Conservation (phyloP, 176 grass and related monocot species). For the Avena sativa region DNA sequence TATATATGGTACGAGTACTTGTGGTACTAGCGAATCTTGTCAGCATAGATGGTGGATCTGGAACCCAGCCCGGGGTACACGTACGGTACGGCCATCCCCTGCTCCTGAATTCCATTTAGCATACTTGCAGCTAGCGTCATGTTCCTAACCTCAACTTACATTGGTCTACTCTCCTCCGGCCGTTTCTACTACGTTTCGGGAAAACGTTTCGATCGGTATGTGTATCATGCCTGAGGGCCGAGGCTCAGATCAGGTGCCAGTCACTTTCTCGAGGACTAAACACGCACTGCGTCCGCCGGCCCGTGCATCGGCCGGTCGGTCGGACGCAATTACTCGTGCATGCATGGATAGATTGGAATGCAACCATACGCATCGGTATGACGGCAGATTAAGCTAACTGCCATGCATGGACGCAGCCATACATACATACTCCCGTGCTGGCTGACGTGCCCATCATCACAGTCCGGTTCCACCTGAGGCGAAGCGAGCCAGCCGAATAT, state of each 20-base stretch:
- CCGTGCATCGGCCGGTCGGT: neutral
- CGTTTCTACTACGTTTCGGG: too few species aligned
- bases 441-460: neutral
- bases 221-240: neutral
- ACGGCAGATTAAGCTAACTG: conserved; percentile 21
- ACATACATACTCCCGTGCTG: neutral
- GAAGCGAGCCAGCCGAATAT: neutral
- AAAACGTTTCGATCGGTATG: neutral
- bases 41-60: conserved; percentile 45
- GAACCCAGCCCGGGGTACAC: too few species aligned
- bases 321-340: neutral
- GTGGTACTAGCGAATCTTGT: neutral
- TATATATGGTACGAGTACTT: neutral
- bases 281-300: neutral
- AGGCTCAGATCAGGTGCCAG: neutral
- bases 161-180: too few species aligned
- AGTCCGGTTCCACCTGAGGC: neutral
- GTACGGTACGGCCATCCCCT: neutral
- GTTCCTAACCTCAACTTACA: neutral
- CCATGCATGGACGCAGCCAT: neutral
- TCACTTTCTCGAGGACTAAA: conserved; percentile 26
- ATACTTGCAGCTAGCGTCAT: neutral
- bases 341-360: neutral
- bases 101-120: neutral
- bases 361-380: neutral